These are phyloP conservation scores for Allantophomopsis cytisporea DNA, from an alignment of 2,329 filamentous ascomycete genomes.

Conservation along the genomic window DNA sequence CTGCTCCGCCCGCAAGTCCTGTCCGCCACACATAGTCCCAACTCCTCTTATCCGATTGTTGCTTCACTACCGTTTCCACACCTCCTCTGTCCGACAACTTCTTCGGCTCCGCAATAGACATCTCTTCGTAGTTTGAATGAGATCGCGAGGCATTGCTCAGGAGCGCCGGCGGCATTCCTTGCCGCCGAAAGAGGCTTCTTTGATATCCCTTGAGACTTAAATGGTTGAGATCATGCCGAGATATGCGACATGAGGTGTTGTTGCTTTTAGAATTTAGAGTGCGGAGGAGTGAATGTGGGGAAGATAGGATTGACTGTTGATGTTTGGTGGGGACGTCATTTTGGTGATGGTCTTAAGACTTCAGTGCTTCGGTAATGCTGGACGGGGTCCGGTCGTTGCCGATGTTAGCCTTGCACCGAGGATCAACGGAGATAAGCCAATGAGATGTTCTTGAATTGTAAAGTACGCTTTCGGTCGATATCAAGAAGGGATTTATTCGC, in stretches of 20 bases:
- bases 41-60: slow-evolving; percentile 50
- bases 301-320: neutral
- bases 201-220: slow-evolving; percentile 4
- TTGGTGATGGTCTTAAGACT: neutral
- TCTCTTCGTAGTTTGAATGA: too few relatives aligned
- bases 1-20: slow-evolving; percentile 75
- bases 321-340: neutral
- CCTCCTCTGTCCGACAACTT: too few relatives aligned
- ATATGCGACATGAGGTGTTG: too few relatives aligned
- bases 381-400: too few relatives aligned
- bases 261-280: too few relatives aligned
- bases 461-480: too few relatives aligned
- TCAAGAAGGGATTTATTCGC: too few relatives aligned
- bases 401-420: too few relatives aligned
- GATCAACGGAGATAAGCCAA: too few relatives aligned
- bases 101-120: too few relatives aligned
- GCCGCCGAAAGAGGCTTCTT: slow-evolving; percentile 11
- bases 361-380: too few relatives aligned
- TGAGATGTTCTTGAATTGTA: too few relatives aligned
- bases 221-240: slow-evolving; percentile 5
- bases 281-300: neutral
- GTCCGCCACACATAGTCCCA: slow-evolving; percentile 75
- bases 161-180: slow-evolving; percentile 40
- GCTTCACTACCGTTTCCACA: slow-evolving; percentile 6
- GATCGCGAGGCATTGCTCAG: slow-evolving; percentile 38